phyloP scores from a whole-genome alignment of 441 rosid genomes.

The Euphorbia celastroides region DNA sequence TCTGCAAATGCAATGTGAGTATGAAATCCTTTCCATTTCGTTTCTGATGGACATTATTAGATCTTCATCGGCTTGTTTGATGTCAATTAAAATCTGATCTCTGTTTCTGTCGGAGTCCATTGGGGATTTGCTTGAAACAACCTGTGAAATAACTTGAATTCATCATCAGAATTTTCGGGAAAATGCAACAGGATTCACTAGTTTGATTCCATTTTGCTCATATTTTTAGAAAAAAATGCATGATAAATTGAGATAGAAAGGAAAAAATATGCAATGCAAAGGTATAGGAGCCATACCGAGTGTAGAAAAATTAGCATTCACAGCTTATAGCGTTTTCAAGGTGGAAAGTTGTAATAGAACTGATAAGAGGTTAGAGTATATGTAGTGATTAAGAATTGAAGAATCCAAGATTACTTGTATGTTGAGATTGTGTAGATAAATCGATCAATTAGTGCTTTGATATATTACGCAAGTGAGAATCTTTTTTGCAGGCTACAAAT shows the following conservation, averaged over 20 bases:
- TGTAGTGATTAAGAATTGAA: not conserved
- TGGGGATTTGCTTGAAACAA: not conserved
- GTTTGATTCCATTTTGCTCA: too few species aligned
- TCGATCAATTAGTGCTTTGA: not conserved
- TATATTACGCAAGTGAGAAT: conserved; percentile 4
- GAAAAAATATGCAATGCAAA: not conserved
- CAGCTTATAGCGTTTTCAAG: not conserved
- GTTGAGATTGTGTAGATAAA: conserved; percentile 17
- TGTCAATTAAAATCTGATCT: conserved; percentile 32
- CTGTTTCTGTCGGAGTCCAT: conserved; percentile 13
- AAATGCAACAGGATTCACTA: too few species aligned
- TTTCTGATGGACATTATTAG: conserved; percentile 30
- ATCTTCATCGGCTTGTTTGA: conserved; percentile 16
- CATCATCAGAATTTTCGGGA: too few species aligned
- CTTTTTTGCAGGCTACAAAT: conserved; percentile 12
- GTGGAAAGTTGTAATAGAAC: not conserved
- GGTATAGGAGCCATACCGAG: not conserved
- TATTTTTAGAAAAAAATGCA: too few species aligned
- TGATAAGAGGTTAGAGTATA: not conserved
- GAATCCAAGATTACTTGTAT: conserved; percentile 45
- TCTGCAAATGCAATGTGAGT: conserved; percentile 28
- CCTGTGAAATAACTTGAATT: conserved; percentile 8
- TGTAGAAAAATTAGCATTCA: not conserved
- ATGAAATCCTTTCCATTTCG: conserved; percentile 35
- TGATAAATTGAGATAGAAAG: too few species aligned